phyloP scores from a whole-genome alignment of 139 green algal species.

The Gonium pectorale region DNA sequence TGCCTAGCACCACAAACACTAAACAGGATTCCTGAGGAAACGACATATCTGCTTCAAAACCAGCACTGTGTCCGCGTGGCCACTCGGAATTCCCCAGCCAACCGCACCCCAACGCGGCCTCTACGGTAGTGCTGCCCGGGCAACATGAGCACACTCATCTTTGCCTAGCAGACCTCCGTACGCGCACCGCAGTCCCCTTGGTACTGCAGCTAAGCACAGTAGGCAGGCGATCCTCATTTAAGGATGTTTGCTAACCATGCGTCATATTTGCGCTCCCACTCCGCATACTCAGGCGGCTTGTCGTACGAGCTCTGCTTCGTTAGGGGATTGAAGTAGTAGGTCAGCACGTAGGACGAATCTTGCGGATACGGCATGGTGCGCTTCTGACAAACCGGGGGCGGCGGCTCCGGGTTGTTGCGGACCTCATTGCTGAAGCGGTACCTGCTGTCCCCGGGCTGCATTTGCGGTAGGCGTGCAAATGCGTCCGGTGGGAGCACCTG shows the following conservation, averaged over 20 bases:
- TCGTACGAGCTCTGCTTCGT: slow-evolving; percentile 61
- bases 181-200: no score
- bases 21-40: no score
- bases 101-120: no score
- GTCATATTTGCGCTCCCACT: slow-evolving; percentile 50
- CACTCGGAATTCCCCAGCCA: no score
- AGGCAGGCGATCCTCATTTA: no score
- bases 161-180: no score
- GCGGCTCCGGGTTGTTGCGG: slow-evolving; percentile 35
- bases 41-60: no score
- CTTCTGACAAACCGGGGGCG: slow-evolving; percentile 49
- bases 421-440: slow-evolving; percentile 51
- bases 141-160: no score
- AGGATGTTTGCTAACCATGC: slow-evolving; percentile 32
- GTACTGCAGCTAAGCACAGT: no score
- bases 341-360: slow-evolving; percentile 46
- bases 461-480: slow-evolving; percentile 39
- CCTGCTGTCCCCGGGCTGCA: slow-evolving; percentile 41
- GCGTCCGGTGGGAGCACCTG: slow-evolving; percentile 39
- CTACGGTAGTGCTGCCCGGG: no score
- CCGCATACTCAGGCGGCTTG: slow-evolving; percentile 52
- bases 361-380: slow-evolving; percentile 37
- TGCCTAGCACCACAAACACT: no score
- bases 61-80: no score
- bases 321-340: slow-evolving; percentile 59